phyloP scores from a whole-genome alignment of 352 stramenopile genomes.

The Globisporangium orthogonon region DNA sequence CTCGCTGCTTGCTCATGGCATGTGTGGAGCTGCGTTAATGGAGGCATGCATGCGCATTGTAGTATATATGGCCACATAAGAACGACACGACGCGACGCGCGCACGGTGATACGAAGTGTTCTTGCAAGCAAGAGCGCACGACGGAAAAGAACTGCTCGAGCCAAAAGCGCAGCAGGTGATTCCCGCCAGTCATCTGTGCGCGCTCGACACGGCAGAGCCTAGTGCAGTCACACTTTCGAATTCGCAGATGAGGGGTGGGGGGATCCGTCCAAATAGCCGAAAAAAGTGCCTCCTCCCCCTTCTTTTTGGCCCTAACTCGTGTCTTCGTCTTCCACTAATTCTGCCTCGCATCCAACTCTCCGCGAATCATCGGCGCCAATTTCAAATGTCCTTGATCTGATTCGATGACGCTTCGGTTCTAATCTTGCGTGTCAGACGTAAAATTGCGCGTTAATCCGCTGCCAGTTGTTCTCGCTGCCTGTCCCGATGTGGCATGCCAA shows the following conservation, averaged over 20 bases:
- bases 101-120: too few relatives aligned
- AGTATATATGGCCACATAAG: too few relatives aligned
- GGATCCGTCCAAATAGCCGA: background rate
- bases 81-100: too few relatives aligned
- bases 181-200: background rate
- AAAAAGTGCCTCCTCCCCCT: slow-evolving; percentile 2
- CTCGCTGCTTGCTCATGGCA: too few relatives aligned
- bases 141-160: too few relatives aligned
- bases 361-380: background rate
- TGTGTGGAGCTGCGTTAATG: background rate
- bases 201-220: background rate
- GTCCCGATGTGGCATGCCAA: background rate
- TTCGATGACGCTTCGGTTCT: background rate
- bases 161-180: background rate
- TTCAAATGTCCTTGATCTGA: background rate
- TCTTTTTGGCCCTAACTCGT: background rate
- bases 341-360: background rate
- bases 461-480: background rate
- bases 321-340: background rate
- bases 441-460: background rate
- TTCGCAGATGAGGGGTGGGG: background rate
- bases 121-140: too few relatives aligned
- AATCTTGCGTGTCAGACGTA: background rate
- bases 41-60: too few relatives aligned
- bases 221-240: background rate